Evolutionary conservation across 306 rosid genomes (phyloP).

Genomic region (Cicer bijugum): DNA sequence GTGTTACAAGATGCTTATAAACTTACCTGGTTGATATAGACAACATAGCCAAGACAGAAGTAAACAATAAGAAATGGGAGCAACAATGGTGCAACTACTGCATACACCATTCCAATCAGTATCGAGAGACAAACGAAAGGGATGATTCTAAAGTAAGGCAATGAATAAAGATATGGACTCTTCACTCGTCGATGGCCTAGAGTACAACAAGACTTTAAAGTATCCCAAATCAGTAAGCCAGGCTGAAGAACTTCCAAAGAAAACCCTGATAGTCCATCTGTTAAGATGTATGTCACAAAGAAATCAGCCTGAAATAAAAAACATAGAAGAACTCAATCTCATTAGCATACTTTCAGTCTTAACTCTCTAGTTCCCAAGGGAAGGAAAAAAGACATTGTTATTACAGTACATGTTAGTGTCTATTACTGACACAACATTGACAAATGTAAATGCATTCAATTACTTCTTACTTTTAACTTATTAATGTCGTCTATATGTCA

Average conservation of each 20-base stretch:
- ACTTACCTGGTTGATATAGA: constrained; percentile 63
- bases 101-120: constrained; percentile 83
- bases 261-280: constrained; percentile 87
- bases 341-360: background rate
- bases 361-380: too few species aligned
- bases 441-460: background rate
- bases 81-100: constrained; percentile 79
- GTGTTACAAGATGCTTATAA: constrained; percentile 2
- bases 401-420: background rate
- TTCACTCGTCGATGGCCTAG: constrained; percentile 46
- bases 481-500: too few species aligned
- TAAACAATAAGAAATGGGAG: constrained; percentile 84
- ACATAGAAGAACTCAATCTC: constrained; percentile 18
- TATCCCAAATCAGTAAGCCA: constrained; percentile 75
- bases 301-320: constrained; percentile 77
- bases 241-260: constrained; percentile 91
- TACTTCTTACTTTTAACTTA: too few species aligned
- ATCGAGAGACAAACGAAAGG: constrained; percentile 73
- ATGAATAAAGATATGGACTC: constrained; percentile 73
- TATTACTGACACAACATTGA: background rate
- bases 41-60: constrained; percentile 89
- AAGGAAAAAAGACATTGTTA: too few species aligned
- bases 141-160: constrained; percentile 76
- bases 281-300: constrained; percentile 87
- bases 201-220: constrained; percentile 58